phyloP scores from a whole-genome alignment of 345 rosid genomes.

The Arabidopsis suecica region DNA sequence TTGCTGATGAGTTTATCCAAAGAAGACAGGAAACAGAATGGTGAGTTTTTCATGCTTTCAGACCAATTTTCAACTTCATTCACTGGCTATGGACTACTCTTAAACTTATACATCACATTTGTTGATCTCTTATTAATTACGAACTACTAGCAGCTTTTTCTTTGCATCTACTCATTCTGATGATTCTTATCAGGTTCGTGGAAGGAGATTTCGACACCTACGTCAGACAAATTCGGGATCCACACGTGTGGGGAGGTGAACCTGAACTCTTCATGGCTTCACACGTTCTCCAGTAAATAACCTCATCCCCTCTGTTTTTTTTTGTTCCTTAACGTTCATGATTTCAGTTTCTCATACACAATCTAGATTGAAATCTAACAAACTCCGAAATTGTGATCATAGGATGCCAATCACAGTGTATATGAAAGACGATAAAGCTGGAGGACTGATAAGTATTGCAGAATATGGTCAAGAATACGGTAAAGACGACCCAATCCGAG shows the following conservation, averaged over 20 bases:
- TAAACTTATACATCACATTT: background rate
- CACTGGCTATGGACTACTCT: background rate
- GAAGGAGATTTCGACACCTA: conserved; percentile 94
- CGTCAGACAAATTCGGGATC: conserved; percentile 75
- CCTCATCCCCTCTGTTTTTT: conserved; percentile 9
- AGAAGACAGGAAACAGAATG: conserved; percentile 94
- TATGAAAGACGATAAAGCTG: conserved; percentile 71
- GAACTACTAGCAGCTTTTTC: background rate
- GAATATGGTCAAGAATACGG: conserved; percentile 95
- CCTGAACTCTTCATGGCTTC: conserved; percentile 98
- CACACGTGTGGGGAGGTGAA: conserved; percentile 98
- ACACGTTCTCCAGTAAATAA: conserved; percentile 76
- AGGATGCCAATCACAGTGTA: conserved; percentile 95
- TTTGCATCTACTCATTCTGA: background rate
- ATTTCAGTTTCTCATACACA: background rate
- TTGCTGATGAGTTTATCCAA: conserved; percentile 90
- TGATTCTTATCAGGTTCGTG: conserved; percentile 68
- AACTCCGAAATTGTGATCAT: conserved; percentile 18
- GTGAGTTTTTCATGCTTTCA: conserved; percentile 45
- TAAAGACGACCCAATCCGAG: conserved; percentile 72
- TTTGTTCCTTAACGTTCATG: conserved; percentile 8
- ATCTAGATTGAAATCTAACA: background rate
- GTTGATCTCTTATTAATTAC: background rate
- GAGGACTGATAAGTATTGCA: conserved; percentile 80
- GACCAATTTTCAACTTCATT: background rate